Conservation (phyloP, 2,329 filamentous ascomycete species). For the Trichoderma harzianum region DNA sequence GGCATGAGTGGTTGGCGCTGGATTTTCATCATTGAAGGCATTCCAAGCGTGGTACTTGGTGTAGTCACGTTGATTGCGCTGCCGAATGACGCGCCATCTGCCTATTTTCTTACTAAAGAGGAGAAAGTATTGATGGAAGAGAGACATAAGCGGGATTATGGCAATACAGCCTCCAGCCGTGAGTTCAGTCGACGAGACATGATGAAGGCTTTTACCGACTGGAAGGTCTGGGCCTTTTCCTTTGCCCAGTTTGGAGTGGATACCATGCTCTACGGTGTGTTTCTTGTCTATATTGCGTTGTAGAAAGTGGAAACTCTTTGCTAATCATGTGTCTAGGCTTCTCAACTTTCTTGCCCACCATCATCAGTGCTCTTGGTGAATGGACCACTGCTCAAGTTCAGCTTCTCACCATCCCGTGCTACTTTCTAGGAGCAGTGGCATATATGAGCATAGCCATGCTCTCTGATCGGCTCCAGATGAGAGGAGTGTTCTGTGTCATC, state of each 20-base stretch:
- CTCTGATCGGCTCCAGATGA: slow-evolving; percentile 64
- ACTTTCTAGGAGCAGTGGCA: slow-evolving; percentile 65
- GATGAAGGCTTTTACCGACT: slow-evolving; percentile 64
- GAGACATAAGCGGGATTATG: slow-evolving; percentile 41
- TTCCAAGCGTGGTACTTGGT: slow-evolving; percentile 40
- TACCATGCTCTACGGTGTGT: slow-evolving; percentile 67
- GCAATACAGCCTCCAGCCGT: slow-evolving; percentile 44
- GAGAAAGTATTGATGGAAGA: slow-evolving; percentile 64
- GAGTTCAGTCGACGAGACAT: slow-evolving; percentile 59
- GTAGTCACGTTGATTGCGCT: slow-evolving; percentile 34
- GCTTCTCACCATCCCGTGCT: slow-evolving; percentile 75
- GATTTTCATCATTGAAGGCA: slow-evolving; percentile 59
- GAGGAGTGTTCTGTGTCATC: slow-evolving; percentile 61
- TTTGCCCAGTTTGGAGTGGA: slow-evolving; percentile 69
- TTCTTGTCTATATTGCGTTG: too few relatives aligned
- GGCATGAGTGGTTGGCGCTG: slow-evolving; percentile 69
- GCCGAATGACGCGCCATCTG: slow-evolving; percentile 45
- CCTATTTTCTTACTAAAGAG: slow-evolving; percentile 55
- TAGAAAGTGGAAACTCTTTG: too few relatives aligned
- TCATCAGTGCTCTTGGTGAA: slow-evolving; percentile 64
- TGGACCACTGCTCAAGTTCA: slow-evolving; percentile 66
- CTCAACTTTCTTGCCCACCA: slow-evolving; percentile 74
- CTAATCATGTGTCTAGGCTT: slow-evolving; percentile 47
- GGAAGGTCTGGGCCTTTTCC: slow-evolving; percentile 71
- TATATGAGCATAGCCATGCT: slow-evolving; percentile 65